Conservation (phyloP, 176 grass and related monocot genomes). For the Bromus sterilis region DNA sequence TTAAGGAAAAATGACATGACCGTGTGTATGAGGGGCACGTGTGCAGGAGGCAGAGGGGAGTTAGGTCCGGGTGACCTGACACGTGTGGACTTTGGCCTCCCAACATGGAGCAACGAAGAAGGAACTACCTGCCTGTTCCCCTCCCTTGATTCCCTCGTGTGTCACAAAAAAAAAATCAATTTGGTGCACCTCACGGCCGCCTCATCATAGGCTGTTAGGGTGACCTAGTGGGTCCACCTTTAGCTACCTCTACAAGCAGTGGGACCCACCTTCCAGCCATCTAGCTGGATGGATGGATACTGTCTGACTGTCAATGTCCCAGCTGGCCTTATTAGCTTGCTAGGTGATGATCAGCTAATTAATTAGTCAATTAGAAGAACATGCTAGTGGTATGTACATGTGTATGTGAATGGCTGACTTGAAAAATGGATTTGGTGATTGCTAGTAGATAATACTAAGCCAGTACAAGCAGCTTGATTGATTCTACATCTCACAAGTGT, state of each 20-base stretch:
- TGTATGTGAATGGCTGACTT: slow-evolving; percentile 1
- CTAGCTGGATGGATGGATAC: neutral
- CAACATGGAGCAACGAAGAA: slow-evolving; percentile 43
- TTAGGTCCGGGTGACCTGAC: slow-evolving; percentile 47
- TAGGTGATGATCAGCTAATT: neutral
- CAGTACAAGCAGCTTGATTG: too few relatives aligned
- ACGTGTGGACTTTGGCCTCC: slow-evolving; percentile 22
- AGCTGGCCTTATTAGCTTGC: neutral
- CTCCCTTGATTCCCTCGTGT: neutral
- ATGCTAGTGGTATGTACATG: neutral
- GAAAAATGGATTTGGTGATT: neutral
- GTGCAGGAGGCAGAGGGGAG: slow-evolving; percentile 40
- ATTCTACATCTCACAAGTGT: too few relatives aligned
- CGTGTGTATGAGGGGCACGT: neutral
- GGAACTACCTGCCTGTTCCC: slow-evolving; percentile 36
- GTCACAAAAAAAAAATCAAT: neutral
- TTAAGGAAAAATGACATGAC: neutral
- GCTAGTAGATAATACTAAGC: too few relatives aligned
- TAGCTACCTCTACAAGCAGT: neutral
- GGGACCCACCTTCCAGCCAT: neutral
- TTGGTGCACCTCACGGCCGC: neutral
- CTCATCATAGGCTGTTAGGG: neutral
- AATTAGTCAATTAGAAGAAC: neutral
- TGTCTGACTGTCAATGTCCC: slow-evolving; percentile 6
- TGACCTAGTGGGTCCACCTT: neutral